These are phyloP conservation scores for Hyaloperonospora arabidopsidis DNA, from an alignment of 352 stramenopile species.

Conservation along the genomic window DNA sequence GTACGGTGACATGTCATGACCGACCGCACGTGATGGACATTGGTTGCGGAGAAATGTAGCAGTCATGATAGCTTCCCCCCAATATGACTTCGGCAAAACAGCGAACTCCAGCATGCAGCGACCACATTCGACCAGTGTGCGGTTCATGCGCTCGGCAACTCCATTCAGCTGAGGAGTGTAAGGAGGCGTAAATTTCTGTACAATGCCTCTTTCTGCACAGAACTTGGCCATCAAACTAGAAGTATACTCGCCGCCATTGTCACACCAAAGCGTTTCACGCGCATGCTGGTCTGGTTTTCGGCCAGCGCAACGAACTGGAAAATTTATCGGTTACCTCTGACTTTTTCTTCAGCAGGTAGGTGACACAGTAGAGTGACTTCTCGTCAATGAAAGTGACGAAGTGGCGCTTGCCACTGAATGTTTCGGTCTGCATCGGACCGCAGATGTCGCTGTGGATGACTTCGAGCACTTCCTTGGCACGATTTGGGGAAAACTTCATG, in stretches of 20 bases:
- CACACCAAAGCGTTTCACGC: neutral
- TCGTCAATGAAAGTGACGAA: neutral
- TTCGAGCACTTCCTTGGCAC: neutral
- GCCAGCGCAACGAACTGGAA: neutral
- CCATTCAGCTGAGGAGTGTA: neutral
- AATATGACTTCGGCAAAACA: neutral
- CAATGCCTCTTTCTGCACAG: too few relatives aligned
- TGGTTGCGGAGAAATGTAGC: neutral
- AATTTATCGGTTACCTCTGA: neutral
- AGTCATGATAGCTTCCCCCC: neutral
- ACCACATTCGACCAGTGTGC: too few relatives aligned
- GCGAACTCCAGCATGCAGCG: too few relatives aligned
- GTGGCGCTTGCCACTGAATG: neutral
- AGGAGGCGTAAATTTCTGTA: neutral
- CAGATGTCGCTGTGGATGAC: neutral
- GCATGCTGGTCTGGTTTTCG: neutral
- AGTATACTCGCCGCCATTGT: neutral
- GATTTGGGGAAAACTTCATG: neutral
- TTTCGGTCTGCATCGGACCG: too few relatives aligned
- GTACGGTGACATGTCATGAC: neutral
- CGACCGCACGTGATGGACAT: neutral
- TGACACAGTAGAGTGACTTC: neutral
- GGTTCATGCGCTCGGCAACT: neutral
- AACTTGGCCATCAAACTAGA: too few relatives aligned
- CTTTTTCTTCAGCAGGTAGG: neutral